Evolutionary conservation across 805 yeast species (phyloP).

Genomic region (Candida endomychidarum): DNA sequence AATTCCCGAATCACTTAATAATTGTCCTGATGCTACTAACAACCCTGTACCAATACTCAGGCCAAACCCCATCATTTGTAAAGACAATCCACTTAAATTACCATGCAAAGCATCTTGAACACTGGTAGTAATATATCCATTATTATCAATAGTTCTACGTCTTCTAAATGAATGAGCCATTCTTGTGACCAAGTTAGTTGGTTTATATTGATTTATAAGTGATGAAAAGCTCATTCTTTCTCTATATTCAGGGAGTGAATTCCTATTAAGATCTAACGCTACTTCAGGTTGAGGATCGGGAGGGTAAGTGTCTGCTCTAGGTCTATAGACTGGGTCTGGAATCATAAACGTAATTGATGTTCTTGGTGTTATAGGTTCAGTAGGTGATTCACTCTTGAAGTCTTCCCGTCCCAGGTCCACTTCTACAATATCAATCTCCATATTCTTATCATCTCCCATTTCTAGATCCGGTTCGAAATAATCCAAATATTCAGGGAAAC

Average conservation of each 20-base stretch:
- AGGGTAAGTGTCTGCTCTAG: background rate
- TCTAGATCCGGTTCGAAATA: background rate
- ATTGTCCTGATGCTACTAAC: slow-evolving; percentile 61
- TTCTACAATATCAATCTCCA: too few relatives aligned
- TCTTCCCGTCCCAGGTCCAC: too few relatives aligned
- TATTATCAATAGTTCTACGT: background rate
- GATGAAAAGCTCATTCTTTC: background rate
- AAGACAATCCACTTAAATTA: slow-evolving; percentile 1
- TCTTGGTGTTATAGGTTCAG: too few relatives aligned
- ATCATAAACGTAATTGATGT: too few relatives aligned
- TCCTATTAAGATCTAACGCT: background rate
- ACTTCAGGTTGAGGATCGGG: background rate
- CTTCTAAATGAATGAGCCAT: slow-evolving; percentile 5
- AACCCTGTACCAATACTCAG: slow-evolving; percentile 80
- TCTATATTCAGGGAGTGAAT: background rate
- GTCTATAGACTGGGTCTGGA: background rate
- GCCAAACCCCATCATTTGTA: slow-evolving; percentile 66
- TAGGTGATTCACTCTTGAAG: too few relatives aligned
- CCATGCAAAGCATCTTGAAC: background rate
- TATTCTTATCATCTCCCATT: too few relatives aligned
- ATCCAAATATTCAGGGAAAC: background rate
- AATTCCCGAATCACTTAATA: slow-evolving; percentile 62
- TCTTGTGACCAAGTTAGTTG: background rate
- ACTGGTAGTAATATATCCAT: background rate
- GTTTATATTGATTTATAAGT: background rate